These are phyloP conservation scores for Polychytrium aggregatum DNA, from an alignment of 192 early-diverging fungal species.

Conservation along the genomic window DNA sequence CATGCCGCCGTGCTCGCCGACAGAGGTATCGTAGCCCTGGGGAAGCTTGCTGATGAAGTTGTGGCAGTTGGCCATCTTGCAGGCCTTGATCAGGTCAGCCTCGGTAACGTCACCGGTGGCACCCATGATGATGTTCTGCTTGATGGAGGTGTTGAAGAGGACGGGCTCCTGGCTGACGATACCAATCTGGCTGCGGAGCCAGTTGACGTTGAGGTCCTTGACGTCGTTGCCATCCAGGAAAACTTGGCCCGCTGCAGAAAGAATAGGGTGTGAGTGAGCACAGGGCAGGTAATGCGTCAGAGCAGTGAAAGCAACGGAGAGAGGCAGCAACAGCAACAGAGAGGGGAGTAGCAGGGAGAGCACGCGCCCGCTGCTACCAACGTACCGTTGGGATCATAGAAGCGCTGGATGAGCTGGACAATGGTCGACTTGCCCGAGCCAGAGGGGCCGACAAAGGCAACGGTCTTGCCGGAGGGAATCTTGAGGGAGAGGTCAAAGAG, in stretches of 20 bases:
- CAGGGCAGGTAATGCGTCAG: no score
- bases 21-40: conserved; percentile 66
- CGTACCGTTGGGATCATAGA: no score
- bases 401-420: conserved; percentile 47
- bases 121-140: conserved; percentile 65
- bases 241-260: conserved; percentile 43
- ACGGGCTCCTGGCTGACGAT: conserved; percentile 80
- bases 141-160: conserved; percentile 69
- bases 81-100: conserved; percentile 32
- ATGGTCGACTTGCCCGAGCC: conserved; percentile 62
- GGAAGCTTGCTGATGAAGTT: conserved; percentile 77
- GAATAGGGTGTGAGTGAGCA: no score
- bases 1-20: conserved; percentile 60
- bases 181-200: conserved; percentile 75
- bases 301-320: no score
- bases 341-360: no score
- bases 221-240: conserved; percentile 69
- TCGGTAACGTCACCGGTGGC: conserved; percentile 58
- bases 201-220: conserved; percentile 67
- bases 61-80: conserved; percentile 56
- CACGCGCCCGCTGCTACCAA: no score
- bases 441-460: conserved; percentile 77
- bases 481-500: conserved; percentile 39
- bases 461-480: conserved; percentile 55
- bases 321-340: no score